phyloP scores from a whole-genome alignment of 1,284 basidiomycete species.

The Malassezia dermatis region DNA sequence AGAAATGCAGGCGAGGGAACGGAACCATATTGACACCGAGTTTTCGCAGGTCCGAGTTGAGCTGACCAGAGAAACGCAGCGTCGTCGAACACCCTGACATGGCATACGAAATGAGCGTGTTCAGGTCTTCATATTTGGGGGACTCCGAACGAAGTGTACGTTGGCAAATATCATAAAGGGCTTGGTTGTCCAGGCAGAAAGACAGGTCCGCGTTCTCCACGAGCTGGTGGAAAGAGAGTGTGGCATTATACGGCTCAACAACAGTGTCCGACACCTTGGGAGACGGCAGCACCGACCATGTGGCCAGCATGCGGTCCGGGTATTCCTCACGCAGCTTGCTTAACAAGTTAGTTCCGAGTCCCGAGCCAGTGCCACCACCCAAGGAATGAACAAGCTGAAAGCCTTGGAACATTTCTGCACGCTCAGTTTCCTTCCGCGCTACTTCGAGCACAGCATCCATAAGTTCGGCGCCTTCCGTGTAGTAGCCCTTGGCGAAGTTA shows the following conservation, averaged over 20 bases:
- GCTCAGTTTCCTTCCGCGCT: constrained; percentile 54
- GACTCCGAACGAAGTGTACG: constrained; percentile 63
- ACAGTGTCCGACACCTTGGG: constrained; percentile 92
- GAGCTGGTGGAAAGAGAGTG: constrained; percentile 80
- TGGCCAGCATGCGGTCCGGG: constrained; percentile 72
- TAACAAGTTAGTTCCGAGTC: constrained; percentile 40
- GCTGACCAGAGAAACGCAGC: constrained; percentile 82
- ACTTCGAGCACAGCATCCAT: constrained; percentile 66
- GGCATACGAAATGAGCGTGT: constrained; percentile 62
- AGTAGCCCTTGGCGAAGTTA: constrained; percentile 69
- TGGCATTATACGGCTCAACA: constrained; percentile 87
- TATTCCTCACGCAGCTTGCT: constrained; percentile 48
- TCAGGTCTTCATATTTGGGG: constrained; percentile 39
- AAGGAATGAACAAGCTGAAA: constrained; percentile 88
- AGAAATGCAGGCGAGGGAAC: constrained; percentile 49
- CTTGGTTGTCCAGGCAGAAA: constrained; percentile 87
- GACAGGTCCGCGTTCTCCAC: constrained; percentile 79
- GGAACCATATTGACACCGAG: constrained; percentile 71
- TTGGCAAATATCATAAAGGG: constrained; percentile 74
- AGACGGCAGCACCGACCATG: constrained; percentile 81
- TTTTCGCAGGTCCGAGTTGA: constrained; percentile 88
- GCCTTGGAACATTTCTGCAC: constrained; percentile 77
- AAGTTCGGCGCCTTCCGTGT: constrained; percentile 59
- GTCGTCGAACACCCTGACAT: constrained; percentile 85
- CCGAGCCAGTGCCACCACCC: constrained; percentile 62